phyloP scores from a whole-genome alignment of 768 basidiomycete species.

The Aureoboletus auriporus region DNA sequence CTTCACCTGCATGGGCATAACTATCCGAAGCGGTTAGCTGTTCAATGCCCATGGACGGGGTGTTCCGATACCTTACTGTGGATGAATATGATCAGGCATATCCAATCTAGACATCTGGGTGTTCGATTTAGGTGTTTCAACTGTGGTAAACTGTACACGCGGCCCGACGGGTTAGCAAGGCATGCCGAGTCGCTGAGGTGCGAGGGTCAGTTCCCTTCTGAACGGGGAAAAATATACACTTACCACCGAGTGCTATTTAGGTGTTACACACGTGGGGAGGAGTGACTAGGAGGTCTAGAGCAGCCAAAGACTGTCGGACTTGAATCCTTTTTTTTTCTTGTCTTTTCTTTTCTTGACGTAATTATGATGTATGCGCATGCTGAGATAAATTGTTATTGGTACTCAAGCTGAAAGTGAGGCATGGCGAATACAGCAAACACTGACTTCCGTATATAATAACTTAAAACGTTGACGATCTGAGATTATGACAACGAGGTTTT shows the following conservation, averaged over 20 bases:
- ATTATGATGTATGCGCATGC: not conserved
- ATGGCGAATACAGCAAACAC: no score
- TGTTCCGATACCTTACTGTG: constrained; percentile 4
- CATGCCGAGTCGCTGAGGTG: constrained; percentile 4
- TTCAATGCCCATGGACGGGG: constrained; percentile 10
- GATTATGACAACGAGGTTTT: no score
- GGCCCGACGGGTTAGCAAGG: not conserved
- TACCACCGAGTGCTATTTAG: not conserved
- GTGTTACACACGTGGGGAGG: not conserved
- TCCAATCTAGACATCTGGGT: constrained; percentile 8
- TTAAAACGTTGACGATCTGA: no score
- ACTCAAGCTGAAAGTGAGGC: not conserved
- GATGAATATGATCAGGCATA: constrained; percentile 6
- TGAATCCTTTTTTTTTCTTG: no score
- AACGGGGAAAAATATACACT: not conserved
- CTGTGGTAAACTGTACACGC: constrained; percentile 8
- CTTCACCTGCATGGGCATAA: constrained; percentile 9
- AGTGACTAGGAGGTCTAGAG: not conserved
- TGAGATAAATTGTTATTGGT: not conserved
- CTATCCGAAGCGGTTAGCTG: not conserved
- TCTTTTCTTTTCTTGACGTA: no score
- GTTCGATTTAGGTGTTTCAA: not conserved
- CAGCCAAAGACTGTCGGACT: no score
- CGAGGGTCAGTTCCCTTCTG: not conserved
- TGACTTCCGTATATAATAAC: no score